Conservation (phyloP, 192 early-diverging fungal genomes). For the Coemansia sp. region DNA sequence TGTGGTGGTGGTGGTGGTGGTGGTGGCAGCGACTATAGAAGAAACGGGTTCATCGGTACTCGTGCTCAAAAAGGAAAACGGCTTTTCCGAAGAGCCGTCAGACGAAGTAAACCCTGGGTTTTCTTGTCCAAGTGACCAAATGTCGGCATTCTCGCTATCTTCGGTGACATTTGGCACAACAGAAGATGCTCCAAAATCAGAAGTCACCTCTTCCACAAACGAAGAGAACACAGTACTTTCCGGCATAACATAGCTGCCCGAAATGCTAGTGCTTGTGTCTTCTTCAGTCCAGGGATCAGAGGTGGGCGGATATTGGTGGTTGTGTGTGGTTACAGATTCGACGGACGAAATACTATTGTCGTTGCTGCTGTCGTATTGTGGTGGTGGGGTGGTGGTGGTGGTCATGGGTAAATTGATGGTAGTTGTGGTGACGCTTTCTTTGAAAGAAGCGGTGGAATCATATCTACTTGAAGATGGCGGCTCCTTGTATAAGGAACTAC, state of each 20-base stretch:
- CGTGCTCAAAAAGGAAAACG: neutral
- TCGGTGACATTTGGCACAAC: neutral
- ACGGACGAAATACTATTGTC: neutral
- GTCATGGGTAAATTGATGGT: neutral
- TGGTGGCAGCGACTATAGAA: constrained; percentile 10
- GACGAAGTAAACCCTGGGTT: neutral
- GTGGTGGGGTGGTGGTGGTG: neutral
- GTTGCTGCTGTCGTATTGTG: neutral
- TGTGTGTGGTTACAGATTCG: neutral
- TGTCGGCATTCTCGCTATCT: neutral
- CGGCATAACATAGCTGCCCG: neutral
- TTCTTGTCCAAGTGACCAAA: neutral
- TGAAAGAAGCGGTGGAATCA: neutral
- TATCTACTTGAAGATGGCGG: neutral
- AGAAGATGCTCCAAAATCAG: neutral
- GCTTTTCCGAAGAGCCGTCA: neutral
- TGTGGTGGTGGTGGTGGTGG: constrained; percentile 11
- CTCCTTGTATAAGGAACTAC: neutral
- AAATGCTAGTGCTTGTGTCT: neutral
- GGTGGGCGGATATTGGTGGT: neutral
- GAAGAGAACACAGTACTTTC: neutral
- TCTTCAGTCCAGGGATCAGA: neutral
- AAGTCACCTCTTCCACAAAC: neutral
- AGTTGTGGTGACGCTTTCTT: neutral
- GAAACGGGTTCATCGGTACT: constrained; percentile 18